Conservation (phyloP, 768 basidiomycete genomes). For the Butyriboletus loyo region DNA sequence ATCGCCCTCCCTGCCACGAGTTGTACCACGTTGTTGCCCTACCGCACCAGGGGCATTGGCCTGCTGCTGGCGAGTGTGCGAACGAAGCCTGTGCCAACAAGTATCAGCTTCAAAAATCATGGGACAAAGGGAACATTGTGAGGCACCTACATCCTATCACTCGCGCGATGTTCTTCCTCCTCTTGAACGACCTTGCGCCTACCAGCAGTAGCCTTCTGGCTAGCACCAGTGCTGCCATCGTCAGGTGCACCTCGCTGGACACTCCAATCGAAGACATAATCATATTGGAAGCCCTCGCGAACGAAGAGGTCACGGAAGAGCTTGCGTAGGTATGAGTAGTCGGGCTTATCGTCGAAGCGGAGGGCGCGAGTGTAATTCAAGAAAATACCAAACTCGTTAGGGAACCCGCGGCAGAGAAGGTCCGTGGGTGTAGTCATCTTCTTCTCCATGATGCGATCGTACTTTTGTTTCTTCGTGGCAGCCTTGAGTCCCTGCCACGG, state of each 20-base stretch:
- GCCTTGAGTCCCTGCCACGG: slow-evolving; percentile 99
- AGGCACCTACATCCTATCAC: slow-evolving; percentile 74
- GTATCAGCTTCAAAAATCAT: slow-evolving; percentile 14
- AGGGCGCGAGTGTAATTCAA: slow-evolving; percentile 98
- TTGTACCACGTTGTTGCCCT: slow-evolving; percentile 42
- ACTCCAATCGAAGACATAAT: slow-evolving; percentile 99
- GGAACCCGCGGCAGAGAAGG: slow-evolving; percentile 97
- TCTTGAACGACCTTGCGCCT: slow-evolving; percentile 82
- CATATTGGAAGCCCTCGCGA: slow-evolving; percentile 97
- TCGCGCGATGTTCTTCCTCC: slow-evolving; percentile 78
- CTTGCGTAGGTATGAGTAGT: slow-evolving; percentile 99
- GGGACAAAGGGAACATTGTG: slow-evolving; percentile 14
- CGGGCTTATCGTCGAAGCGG: slow-evolving; percentile 99
- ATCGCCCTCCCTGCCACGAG: slow-evolving; percentile 44
- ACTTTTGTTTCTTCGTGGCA: slow-evolving; percentile 99
- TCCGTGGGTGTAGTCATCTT: slow-evolving; percentile 99
- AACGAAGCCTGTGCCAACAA: slow-evolving; percentile 62
- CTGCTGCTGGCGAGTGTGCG: slow-evolving; percentile 81
- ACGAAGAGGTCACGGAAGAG: slow-evolving; percentile 98
- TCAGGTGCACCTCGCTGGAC: slow-evolving; percentile 76
- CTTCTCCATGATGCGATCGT: slow-evolving; percentile 99
- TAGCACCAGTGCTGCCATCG: slow-evolving; percentile 56
- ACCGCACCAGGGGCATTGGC: slow-evolving; percentile 47
- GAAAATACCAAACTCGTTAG: slow-evolving; percentile 99
- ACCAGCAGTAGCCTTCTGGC: slow-evolving; percentile 59